Evolutionary conservation across 2,329 filamentous ascomycete species (phyloP).

Genomic region (Phaeosphaeriaceae sp.): DNA sequence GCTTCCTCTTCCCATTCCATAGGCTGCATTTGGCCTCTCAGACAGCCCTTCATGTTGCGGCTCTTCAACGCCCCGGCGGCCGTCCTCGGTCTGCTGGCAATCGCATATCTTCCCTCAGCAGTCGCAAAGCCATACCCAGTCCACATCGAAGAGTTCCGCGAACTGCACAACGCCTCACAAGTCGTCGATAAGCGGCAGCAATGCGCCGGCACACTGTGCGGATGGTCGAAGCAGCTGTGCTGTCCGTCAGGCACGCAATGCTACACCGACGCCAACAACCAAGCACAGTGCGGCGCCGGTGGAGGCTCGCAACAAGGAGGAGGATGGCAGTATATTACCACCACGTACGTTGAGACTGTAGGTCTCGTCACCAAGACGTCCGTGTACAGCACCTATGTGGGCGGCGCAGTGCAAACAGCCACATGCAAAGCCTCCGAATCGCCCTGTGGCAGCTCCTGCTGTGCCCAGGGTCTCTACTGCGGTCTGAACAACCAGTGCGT

Average conservation of each 20-base stretch:
- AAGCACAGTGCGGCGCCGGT: constrained; percentile 41
- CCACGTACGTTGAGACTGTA: constrained; percentile 62
- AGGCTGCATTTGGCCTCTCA: constrained; percentile 11
- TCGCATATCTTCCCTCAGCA: constrained; percentile 60
- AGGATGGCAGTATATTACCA: constrained; percentile 65
- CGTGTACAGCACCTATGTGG: constrained; percentile 56
- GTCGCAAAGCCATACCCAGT: constrained; percentile 48
- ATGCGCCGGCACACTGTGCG: constrained; percentile 31
- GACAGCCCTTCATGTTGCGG: constrained; percentile 31
- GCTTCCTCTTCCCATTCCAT: constrained; percentile 2
- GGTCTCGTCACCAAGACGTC: constrained; percentile 61
- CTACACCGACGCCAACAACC: constrained; percentile 41
- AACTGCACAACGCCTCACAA: constrained; percentile 40
- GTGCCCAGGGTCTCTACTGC: constrained; percentile 73
- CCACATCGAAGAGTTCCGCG: constrained; percentile 32
- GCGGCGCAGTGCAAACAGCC: constrained; percentile 24
- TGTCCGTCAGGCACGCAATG: constrained; percentile 40
- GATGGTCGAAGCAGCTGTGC: constrained; percentile 46
- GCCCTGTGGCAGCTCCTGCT: constrained; percentile 74
- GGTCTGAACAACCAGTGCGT: constrained; percentile 63
- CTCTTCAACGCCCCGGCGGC: constrained; percentile 71
- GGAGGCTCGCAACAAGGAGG: constrained; percentile 43
- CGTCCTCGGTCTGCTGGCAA: constrained; percentile 57
- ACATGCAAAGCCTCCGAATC: constrained; percentile 61
- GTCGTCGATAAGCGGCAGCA: constrained; percentile 28